These are phyloP conservation scores for Ascochyta clinopodiicola DNA, from an alignment of 2,329 filamentous ascomycete genomes.

Conservation along the genomic window DNA sequence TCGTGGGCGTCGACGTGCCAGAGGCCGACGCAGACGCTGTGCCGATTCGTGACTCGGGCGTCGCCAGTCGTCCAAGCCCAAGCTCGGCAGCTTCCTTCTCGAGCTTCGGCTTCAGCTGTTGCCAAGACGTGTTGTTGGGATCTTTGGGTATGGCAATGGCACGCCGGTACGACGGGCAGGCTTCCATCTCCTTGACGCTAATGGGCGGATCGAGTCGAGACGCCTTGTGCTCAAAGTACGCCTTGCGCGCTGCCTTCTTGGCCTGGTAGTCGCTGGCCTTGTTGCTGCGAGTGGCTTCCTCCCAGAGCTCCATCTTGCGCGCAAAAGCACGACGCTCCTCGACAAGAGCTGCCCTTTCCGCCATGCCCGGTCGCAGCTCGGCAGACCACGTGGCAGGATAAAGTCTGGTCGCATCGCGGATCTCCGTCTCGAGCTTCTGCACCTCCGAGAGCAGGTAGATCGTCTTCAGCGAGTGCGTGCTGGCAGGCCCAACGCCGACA, in stretches of 20 bases:
- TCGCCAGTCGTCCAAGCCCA: conserved; percentile 17
- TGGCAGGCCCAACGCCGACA: conserved; percentile 44
- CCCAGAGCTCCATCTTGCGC: conserved; percentile 48
- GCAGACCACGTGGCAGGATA: conserved; percentile 26
- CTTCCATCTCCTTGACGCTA: conserved; percentile 39
- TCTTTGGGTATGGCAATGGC: conserved; percentile 50
- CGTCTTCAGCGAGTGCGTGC: conserved; percentile 42
- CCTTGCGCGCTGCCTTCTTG: conserved; percentile 43
- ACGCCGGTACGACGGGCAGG: conserved; percentile 49
- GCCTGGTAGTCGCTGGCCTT: conserved; percentile 40
- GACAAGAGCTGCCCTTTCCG: conserved; percentile 31
- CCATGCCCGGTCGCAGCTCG: conserved; percentile 32
- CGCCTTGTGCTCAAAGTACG: conserved; percentile 49
- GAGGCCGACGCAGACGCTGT: conserved; percentile 25
- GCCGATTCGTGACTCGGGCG: conserved; percentile 15
- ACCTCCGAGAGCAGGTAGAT: conserved; percentile 43
- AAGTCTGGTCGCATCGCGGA: conserved; percentile 22
- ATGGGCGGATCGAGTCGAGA: conserved; percentile 48
- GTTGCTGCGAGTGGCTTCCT: conserved; percentile 39
- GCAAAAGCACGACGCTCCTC: conserved; percentile 44
- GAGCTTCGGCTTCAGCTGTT: conserved; percentile 45
- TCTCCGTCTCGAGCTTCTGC: conserved; percentile 35
- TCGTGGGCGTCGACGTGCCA: conserved; percentile 29
- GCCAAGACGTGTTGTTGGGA: conserved; percentile 46
- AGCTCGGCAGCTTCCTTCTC: conserved; percentile 42